Evolutionary conservation across 345 rosid species (phyloP).

Genomic region (Erodium maritimum): DNA sequence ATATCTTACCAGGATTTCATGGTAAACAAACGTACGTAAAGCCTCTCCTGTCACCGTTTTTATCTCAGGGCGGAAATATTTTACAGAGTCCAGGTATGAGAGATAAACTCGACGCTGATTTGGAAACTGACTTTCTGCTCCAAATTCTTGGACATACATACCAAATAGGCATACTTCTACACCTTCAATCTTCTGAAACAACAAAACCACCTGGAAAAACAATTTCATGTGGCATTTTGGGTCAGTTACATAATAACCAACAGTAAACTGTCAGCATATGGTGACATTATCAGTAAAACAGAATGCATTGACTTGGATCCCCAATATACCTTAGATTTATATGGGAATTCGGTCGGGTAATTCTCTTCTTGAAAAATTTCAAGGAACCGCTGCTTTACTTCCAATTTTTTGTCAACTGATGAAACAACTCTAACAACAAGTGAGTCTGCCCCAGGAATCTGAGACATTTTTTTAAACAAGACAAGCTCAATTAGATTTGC

Average conservation of each 20-base stretch:
- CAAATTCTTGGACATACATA: conserved; percentile 99
- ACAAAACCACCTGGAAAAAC: conserved; percentile 64
- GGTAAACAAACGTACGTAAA: conserved; percentile 92
- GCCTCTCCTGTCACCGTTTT: conserved; percentile 92
- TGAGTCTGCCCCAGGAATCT: conserved; percentile 93
- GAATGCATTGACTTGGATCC: neutral
- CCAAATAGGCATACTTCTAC: conserved; percentile 98
- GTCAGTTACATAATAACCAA: conserved; percentile 1
- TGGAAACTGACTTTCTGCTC: conserved; percentile 78
- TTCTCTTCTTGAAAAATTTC: conserved; percentile 84
- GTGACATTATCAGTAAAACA: neutral
- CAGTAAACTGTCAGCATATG: neutral
- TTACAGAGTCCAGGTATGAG: conserved; percentile 94
- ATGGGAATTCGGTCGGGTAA: conserved; percentile 82
- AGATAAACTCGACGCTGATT: conserved; percentile 98
- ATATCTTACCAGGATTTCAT: conserved; percentile 75
- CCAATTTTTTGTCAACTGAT: conserved; percentile 95
- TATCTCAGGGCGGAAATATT: conserved; percentile 92
- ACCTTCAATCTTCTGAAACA: conserved; percentile 99
- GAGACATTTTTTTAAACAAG: conserved; percentile 11
- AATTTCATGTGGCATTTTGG: conserved; percentile 2
- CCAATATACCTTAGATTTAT: conserved; percentile 71
- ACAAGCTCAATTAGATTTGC: neutral
- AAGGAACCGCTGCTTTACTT: conserved; percentile 90
- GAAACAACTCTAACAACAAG: conserved; percentile 96